These are phyloP conservation scores for Beta macrorhiza DNA, from an alignment of 179 eudicot genomes.

Conservation along the genomic window DNA sequence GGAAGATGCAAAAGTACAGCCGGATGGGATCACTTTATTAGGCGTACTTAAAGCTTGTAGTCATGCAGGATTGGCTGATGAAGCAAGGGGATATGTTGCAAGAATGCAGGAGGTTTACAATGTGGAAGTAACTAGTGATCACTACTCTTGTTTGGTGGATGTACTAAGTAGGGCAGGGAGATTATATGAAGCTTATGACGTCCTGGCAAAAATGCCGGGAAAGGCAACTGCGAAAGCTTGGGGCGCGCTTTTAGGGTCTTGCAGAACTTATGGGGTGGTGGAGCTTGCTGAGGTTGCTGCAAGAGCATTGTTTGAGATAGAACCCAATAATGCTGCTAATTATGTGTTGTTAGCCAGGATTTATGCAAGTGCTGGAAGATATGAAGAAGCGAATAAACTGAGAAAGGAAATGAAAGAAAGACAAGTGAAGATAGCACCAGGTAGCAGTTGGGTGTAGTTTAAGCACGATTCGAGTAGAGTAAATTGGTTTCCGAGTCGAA, in stretches of 20 bases:
- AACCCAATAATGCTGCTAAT: conserved; percentile 70
- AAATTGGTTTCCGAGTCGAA: too few species aligned
- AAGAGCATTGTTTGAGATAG: conserved; percentile 57
- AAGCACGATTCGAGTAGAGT: too few species aligned
- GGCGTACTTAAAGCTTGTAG: conserved; percentile 71
- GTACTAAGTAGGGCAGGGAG: conserved; percentile 63
- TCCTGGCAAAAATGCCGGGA: conserved; percentile 49
- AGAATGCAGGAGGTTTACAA: conserved; percentile 44
- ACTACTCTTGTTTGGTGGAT: conserved; percentile 71
- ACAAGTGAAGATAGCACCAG: conserved; percentile 54
- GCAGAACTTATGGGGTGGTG: conserved; percentile 65
- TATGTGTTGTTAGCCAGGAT: conserved; percentile 57
- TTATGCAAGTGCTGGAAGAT: conserved; percentile 53
- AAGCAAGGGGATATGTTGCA: conserved; percentile 48
- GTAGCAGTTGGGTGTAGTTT: conserved; percentile 60
- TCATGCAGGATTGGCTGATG: conserved; percentile 65
- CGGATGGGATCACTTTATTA: conserved; percentile 65
- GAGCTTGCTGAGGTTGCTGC: conserved; percentile 65
- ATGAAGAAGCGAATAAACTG: conserved; percentile 54
- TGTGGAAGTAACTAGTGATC: conserved; percentile 57
- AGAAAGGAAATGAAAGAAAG: conserved; percentile 56
- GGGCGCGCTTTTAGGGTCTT: conserved; percentile 75
- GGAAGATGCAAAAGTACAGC: conserved; percentile 52
- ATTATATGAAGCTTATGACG: conserved; percentile 56
- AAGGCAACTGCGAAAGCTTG: conserved; percentile 70